Conservation (phyloP, 352 stramenopile species). For the Labyrinthula sp. region DNA sequence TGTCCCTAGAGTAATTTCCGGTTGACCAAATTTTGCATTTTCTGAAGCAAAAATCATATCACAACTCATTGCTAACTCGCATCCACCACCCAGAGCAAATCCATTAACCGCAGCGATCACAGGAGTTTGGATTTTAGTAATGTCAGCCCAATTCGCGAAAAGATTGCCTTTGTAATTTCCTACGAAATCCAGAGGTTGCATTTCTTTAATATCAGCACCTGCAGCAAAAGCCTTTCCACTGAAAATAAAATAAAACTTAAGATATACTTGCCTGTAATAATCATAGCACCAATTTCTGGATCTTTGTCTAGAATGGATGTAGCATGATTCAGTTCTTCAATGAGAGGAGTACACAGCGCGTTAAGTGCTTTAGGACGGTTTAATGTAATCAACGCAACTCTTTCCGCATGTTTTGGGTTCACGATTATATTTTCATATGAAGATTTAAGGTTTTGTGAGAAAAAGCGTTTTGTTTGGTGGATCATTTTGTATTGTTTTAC, state of each 20-base stretch:
- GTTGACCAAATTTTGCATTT: constrained; percentile 89
- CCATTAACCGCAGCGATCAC: constrained; percentile 85
- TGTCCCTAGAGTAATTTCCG: constrained; percentile 90
- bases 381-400: constrained; percentile 77
- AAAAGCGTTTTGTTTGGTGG: no score
- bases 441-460: no score
- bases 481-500: no score
- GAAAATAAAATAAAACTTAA: constrained; percentile 79
- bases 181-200: constrained; percentile 72
- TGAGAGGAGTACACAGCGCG: constrained; percentile 76
- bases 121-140: constrained; percentile 69
- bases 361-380: constrained; percentile 91
- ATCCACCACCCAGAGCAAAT: constrained; percentile 86
- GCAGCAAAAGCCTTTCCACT: constrained; percentile 39
- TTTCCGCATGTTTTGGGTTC: constrained; percentile 47
- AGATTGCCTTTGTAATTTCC: constrained; percentile 78
- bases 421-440: constrained; percentile 57
- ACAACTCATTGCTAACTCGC: constrained; percentile 95
- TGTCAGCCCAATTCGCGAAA: constrained; percentile 83
- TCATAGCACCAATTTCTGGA: constrained; percentile 69
- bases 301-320: constrained; percentile 68
- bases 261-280: constrained; percentile 84
- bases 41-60: constrained; percentile 87
- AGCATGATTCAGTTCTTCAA: constrained; percentile 77
- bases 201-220: constrained; percentile 87